phyloP scores from a whole-genome alignment of 306 rosid genomes.

The Acacia melanoxylon region DNA sequence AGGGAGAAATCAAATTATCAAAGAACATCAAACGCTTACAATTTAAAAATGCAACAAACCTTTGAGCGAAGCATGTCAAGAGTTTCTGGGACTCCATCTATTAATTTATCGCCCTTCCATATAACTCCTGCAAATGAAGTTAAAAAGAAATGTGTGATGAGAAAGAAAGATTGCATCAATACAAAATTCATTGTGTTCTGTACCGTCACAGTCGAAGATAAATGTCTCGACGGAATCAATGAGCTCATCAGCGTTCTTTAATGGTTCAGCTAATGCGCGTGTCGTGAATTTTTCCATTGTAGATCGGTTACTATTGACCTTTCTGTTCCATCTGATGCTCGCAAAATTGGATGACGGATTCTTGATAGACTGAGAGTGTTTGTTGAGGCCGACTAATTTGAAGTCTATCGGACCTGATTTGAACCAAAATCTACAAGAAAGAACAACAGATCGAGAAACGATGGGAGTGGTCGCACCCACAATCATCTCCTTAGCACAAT shows the following conservation, averaged over 20 bases:
- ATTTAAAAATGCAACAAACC: constrained; percentile 52
- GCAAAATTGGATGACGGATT: constrained; percentile 35
- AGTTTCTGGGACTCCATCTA: constrained; percentile 93
- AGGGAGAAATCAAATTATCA: not conserved
- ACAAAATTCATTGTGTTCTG: constrained; percentile 25
- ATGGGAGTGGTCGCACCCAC: constrained; percentile 44
- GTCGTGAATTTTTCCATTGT: constrained; percentile 58
- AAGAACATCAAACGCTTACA: not conserved
- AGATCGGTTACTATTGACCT: constrained; percentile 30
- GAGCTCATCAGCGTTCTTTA: constrained; percentile 73
- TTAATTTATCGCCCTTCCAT: constrained; percentile 97
- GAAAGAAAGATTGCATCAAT: too few relatives aligned
- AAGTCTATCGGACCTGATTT: constrained; percentile 27
- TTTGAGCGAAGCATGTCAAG: constrained; percentile 92
- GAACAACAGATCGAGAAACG: constrained; percentile 31
- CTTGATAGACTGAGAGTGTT: constrained; percentile 17
- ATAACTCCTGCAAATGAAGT: constrained; percentile 75
- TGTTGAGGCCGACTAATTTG: constrained; percentile 25
- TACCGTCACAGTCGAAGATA: constrained; percentile 96
- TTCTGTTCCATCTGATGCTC: constrained; percentile 37
- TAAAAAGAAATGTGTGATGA: not conserved
- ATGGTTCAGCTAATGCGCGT: constrained; percentile 76
- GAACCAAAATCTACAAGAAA: constrained; percentile 34
- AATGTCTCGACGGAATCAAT: constrained; percentile 92
- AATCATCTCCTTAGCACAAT: constrained; percentile 50